Percentiles rank a stretch among this genome's conserved stretches.
Evolutionary conservation across 768 basidiomycete genomes (phyloP).

Genomic region (Polyporus arcularius): DNA sequence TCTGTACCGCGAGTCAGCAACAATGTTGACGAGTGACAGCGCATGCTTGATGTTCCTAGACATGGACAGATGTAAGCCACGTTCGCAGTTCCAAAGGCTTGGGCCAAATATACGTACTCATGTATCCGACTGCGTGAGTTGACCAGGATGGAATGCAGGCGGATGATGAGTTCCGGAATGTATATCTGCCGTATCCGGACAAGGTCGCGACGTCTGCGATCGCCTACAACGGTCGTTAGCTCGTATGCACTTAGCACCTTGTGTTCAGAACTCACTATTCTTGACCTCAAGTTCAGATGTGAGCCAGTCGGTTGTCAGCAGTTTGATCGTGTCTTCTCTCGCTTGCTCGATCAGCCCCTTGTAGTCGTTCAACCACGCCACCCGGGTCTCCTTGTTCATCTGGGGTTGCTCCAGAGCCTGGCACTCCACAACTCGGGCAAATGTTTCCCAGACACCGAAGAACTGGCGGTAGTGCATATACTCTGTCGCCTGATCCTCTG

Average conservation of each 20-base stretch:
- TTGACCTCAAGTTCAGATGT: slow-evolving; percentile 51
- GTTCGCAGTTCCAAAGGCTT: background rate
- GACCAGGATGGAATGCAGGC: slow-evolving; percentile 74
- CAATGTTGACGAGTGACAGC: slow-evolving; percentile 75
- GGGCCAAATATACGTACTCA: slow-evolving; percentile 49
- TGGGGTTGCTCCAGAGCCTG: slow-evolving; percentile 57
- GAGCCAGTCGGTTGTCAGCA: slow-evolving; percentile 81
- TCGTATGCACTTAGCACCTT: background rate
- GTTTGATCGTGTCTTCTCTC: slow-evolving; percentile 62
- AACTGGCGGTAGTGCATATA: slow-evolving; percentile 81
- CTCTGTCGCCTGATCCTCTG: slow-evolving; percentile 72
- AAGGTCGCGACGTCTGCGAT: slow-evolving; percentile 65
- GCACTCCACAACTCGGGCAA: slow-evolving; percentile 62
- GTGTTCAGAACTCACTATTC: slow-evolving; percentile 36
- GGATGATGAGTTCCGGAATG: slow-evolving; percentile 86
- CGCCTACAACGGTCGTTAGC: slow-evolving; percentile 30
- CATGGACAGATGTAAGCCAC: background rate
- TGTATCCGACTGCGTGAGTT: slow-evolving; percentile 64
- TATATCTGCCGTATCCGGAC: slow-evolving; percentile 85
- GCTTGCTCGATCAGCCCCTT: slow-evolving; percentile 65
- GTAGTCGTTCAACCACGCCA: slow-evolving; percentile 67
- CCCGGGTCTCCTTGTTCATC: slow-evolving; percentile 59
- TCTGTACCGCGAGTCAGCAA: slow-evolving; percentile 85
- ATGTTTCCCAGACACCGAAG: slow-evolving; percentile 70
- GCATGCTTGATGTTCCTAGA: slow-evolving; percentile 75